Base-by-base conservation (phyloP, 208 protist genomes). In the Herpetomonas tarakana region DNA sequence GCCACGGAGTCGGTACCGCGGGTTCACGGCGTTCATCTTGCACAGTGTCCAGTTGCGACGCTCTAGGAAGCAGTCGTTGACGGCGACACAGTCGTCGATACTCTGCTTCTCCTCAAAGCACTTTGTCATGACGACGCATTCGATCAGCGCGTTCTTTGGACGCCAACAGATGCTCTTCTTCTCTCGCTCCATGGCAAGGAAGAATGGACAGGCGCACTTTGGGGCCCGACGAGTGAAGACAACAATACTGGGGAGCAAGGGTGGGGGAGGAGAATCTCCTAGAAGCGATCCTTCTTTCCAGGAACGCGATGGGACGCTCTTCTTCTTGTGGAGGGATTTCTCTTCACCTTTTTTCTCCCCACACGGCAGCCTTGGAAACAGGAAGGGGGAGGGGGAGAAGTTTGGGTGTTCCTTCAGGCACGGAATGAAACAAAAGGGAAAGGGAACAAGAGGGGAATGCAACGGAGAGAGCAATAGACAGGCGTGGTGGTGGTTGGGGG, bases 1-100 rank as follows among this genome's bases (percentile, higher is more conserved):
- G 51, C 88, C 88, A 7, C 88, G 84, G 19, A 92, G 62, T 2
- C 88, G 76, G 56, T 94, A 94, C 19, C 85, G 68, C 3, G 88
- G 88, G 69, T 94, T 94, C 9, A 86, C 57, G n/a, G 88, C 83
- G 52, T 94, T 94, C 71, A 91, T 80, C 70, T 94, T 94, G 62
- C 88, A 94, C 45, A 94, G 55, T 25, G 79, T 91, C 86, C 88
- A 94, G 64, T 94, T 94, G 16, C 83, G 71, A 6, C 88, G 74
- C 63, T 92, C 85, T 0, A 92, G 59, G 56, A 91, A 92, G 69
- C 88, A 94, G 52, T 92, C 83, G 64, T 85, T 92, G 16, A 57
- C 71, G 22, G 68, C 71, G 45, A 94, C 69, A 64, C 88, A 94
- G 18, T 89, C 83, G 62, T 94, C 88, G 21, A 94, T 66, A 24